These are phyloP conservation scores for Calophaca sinica DNA, from an alignment of 306 rosid species.

Conservation along the genomic window DNA sequence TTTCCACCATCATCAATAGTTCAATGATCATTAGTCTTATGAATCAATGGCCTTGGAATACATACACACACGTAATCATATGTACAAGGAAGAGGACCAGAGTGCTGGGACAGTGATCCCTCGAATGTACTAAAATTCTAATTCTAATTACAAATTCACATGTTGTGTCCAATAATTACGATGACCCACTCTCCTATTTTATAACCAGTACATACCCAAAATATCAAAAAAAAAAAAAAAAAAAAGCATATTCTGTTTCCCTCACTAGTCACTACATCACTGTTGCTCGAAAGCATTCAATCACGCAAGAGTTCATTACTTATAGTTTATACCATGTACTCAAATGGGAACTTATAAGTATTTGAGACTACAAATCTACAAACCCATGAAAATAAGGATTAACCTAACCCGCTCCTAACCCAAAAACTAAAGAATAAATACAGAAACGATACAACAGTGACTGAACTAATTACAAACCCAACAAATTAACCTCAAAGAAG, in stretches of 20 bases:
- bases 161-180: not conserved
- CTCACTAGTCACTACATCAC: not conserved
- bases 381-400: constrained; percentile 6
- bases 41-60: too few species aligned
- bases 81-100: not conserved
- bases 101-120: not conserved
- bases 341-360: not conserved
- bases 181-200: not conserved
- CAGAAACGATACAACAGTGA: not conserved
- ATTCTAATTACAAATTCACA: not conserved
- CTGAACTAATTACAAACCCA: constrained; percentile 6
- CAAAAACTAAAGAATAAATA: constrained; percentile 7
- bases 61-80: not conserved
- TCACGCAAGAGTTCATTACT: not conserved
- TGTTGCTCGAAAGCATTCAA: not conserved
- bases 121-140: not conserved
- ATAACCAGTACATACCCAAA: constrained; percentile 7
- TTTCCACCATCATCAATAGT: not conserved
- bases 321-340: not conserved
- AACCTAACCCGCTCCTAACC: constrained; percentile 22
- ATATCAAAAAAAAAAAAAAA: not conserved
- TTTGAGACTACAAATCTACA: not conserved
- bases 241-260: not conserved
- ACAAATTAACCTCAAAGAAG: constrained; percentile 15
- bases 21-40: not conserved